Evolutionary conservation across 805 yeast genomes (phyloP).

Genomic region (Candida takata): DNA sequence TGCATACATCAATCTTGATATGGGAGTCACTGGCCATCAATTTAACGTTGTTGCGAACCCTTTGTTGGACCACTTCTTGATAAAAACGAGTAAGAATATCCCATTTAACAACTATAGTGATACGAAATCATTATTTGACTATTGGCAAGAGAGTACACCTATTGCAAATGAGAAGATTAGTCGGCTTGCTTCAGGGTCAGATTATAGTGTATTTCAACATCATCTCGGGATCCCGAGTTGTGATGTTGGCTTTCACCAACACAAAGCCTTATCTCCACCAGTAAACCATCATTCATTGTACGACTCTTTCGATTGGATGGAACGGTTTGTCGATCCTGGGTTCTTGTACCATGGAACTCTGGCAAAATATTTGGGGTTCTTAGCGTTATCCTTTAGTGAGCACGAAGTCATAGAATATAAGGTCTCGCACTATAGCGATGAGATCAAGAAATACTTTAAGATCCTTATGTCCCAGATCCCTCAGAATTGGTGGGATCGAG

Average conservation of each 20-base stretch:
- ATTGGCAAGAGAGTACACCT: slow-evolving; percentile 32
- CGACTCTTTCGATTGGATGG: slow-evolving; percentile 54
- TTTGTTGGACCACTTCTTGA: slow-evolving; percentile 40
- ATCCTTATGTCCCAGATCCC: slow-evolving; percentile 22
- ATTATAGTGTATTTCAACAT: slow-evolving; percentile 43
- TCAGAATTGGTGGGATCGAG: slow-evolving; percentile 23
- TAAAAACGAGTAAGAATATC: slow-evolving; percentile 39
- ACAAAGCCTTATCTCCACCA: slow-evolving; percentile 27
- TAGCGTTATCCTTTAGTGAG: slow-evolving; percentile 47
- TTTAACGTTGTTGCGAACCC: slow-evolving; percentile 49
- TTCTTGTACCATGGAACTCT: slow-evolving; percentile 47
- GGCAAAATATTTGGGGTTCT: slow-evolving; percentile 53
- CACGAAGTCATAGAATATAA: slow-evolving; percentile 47
- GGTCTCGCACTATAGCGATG: slow-evolving; percentile 39
- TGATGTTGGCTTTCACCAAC: slow-evolving; percentile 34
- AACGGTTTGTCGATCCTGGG: slow-evolving; percentile 46
- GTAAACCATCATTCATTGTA: slow-evolving; percentile 51
- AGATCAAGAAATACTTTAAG: slow-evolving; percentile 33
- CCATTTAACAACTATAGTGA: slow-evolving; percentile 31
- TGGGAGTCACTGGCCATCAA: slow-evolving; percentile 44
- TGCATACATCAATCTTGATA: slow-evolving; percentile 45
- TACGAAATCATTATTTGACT: slow-evolving; percentile 37
- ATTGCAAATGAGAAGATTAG: slow-evolving; percentile 29
- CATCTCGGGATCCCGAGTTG: slow-evolving; percentile 63
- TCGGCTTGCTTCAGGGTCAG: slow-evolving; percentile 32